These are phyloP conservation scores for Aspergillus spinulosporus DNA, from an alignment of 2,329 filamentous ascomycete species.

Conservation along the genomic window DNA sequence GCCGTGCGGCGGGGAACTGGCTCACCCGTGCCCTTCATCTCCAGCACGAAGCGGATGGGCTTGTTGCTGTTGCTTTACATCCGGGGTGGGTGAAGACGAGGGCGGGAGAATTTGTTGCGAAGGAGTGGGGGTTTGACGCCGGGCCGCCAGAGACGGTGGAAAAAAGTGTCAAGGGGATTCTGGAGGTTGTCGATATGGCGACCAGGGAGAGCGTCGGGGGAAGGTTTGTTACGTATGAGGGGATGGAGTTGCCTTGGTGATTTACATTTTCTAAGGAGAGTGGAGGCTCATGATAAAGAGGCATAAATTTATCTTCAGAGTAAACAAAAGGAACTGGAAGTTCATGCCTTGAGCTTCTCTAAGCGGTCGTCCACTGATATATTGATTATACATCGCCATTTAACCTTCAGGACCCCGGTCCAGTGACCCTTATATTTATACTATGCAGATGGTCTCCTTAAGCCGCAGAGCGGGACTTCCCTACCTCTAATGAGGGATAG, in stretches of 20 bases:
- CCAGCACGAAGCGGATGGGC: slow-evolving; percentile 24
- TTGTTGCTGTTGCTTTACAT: slow-evolving; percentile 31
- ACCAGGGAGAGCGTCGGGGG: slow-evolving; percentile 36
- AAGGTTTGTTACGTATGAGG: slow-evolving; percentile 33
- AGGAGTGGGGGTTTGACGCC: slow-evolving; percentile 32
- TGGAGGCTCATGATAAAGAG: too few relatives aligned
- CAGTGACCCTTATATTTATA: too few relatives aligned
- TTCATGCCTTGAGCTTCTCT: too few relatives aligned
- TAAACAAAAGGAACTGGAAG: too few relatives aligned
- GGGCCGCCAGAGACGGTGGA: slow-evolving; percentile 34
- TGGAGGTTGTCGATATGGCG: slow-evolving; percentile 41
- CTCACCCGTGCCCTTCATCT: slow-evolving; percentile 22
- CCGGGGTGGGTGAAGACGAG: slow-evolving; percentile 42
- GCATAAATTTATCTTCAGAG: too few relatives aligned
- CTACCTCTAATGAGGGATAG: too few relatives aligned
- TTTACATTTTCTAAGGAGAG: not conserved
- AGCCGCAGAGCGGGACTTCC: too few relatives aligned
- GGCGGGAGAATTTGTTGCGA: slow-evolving; percentile 32
- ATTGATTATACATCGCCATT: too few relatives aligned
- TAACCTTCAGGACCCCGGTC: too few relatives aligned
- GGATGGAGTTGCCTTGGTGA: slow-evolving; percentile 20
- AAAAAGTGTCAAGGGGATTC: slow-evolving; percentile 33
- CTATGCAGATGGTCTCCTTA: too few relatives aligned
- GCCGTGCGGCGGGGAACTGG: slow-evolving; percentile 27
- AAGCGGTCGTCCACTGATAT: too few relatives aligned